Percentiles rank a stretch among this genome's conserved stretches.
Conservation (phyloP, 805 yeast genomes). For the Zygosaccharomyces rouxii region DNA sequence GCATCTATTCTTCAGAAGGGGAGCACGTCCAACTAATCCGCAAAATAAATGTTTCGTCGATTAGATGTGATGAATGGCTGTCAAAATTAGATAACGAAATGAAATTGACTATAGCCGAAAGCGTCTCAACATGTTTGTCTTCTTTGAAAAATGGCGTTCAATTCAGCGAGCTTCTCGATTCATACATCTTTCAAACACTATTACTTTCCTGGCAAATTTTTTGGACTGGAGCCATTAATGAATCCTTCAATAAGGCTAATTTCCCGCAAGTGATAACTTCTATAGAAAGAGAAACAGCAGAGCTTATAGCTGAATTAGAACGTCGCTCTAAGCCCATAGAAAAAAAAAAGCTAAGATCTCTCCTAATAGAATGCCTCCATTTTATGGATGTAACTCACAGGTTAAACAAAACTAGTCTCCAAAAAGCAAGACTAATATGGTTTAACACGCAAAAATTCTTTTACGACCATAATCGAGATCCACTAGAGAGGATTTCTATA, state of each 20-base stretch:
- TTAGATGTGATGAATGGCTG: conserved; percentile 53
- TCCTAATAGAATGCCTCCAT: conserved; percentile 67
- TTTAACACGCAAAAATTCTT: conserved; percentile 49
- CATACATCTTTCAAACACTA: conserved; percentile 53
- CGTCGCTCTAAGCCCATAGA: neutral
- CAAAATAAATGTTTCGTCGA: conserved; percentile 39
- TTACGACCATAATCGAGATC: conserved; percentile 28
- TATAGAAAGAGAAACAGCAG: conserved; percentile 1
- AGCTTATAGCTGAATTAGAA: neutral
- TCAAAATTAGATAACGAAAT: conserved; percentile 51
- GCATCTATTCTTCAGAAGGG: conserved; percentile 59
- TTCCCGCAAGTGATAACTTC: neutral
- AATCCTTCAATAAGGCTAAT: conserved; percentile 14
- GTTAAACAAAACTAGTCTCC: conserved; percentile 15
- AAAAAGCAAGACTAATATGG: conserved; percentile 42
- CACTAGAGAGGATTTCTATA: conserved; percentile 39
- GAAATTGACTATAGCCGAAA: conserved; percentile 43
- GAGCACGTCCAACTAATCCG: conserved; percentile 47
- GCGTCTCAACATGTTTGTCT: conserved; percentile 34
- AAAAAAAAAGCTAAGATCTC: conserved; percentile 49
- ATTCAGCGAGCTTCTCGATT: conserved; percentile 30
- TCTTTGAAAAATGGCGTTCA: conserved; percentile 12
- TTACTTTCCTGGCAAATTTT: conserved; percentile 51
- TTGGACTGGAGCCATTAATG: conserved; percentile 49
- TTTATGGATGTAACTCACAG: conserved; percentile 41